Evolutionary conservation across 805 yeast species (phyloP).

Genomic region (Starmerella cellae): DNA sequence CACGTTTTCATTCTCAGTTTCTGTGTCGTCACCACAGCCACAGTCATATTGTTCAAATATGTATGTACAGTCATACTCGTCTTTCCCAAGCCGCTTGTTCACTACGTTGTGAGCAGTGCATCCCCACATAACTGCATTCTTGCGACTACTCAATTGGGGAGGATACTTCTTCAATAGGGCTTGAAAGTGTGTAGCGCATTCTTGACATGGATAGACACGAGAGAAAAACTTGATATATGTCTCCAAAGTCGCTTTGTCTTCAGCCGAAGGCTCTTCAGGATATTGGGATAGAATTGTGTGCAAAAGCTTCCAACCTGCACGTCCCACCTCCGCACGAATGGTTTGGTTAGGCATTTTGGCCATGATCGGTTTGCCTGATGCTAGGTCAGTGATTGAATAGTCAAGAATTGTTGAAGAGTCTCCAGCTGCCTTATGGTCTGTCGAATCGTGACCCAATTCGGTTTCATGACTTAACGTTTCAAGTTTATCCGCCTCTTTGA

Average conservation of each 20-base stretch:
- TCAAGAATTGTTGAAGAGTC: neutral
- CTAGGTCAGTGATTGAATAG: conserved; percentile 2
- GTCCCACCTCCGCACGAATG: conserved; percentile 68
- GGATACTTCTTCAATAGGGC: conserved; percentile 57
- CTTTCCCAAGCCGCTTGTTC: conserved; percentile 55
- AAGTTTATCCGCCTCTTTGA: neutral
- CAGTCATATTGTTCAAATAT: conserved; percentile 88
- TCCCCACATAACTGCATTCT: conserved; percentile 89
- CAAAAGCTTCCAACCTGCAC: conserved; percentile 81
- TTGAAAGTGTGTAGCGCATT: conserved; percentile 86
- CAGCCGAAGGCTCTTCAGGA: conserved; percentile 63
- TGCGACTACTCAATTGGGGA: conserved; percentile 66
- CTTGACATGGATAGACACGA: conserved; percentile 93
- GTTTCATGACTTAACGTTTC: neutral
- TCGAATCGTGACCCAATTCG: neutral
- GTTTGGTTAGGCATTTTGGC: conserved; percentile 86
- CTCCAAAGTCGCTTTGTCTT: conserved; percentile 49
- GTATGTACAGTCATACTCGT: conserved; percentile 67
- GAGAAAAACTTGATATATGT: conserved; percentile 64
- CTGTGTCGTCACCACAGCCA: conserved; percentile 73
- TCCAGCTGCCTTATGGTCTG: neutral
- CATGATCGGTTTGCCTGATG: conserved; percentile 53
- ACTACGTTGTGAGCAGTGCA: conserved; percentile 84
- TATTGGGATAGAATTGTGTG: conserved; percentile 88
- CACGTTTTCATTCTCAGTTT: neutral